Evolutionary conservation across 805 yeast species (phyloP).

Genomic region (Saturnispora diversa): DNA sequence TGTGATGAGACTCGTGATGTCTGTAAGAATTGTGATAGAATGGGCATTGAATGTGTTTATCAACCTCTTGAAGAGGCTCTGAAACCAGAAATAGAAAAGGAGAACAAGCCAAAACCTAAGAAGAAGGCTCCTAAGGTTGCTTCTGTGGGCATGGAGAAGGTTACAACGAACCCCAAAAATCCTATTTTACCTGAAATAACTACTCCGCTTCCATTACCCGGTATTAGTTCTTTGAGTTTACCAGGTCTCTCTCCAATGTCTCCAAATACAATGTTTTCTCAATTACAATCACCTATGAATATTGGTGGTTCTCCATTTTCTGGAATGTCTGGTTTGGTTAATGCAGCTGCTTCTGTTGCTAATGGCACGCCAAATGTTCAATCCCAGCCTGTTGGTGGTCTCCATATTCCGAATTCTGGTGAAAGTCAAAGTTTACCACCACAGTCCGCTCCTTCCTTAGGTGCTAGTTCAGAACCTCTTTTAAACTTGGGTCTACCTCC

Average conservation of each 20-base stretch:
- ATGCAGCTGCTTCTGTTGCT: conserved; percentile 13
- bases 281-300: conserved; percentile 10
- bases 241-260: conserved; percentile 10
- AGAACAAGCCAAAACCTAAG: too few species aligned
- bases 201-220: conserved; percentile 3
- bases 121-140: conserved; percentile 3
- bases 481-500: background rate
- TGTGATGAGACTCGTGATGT: conserved; percentile 83
- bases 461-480: background rate
- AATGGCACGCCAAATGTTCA: background rate
- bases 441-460: background rate
- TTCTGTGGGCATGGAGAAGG: conserved; percentile 4
- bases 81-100: background rate
- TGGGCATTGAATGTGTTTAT: conserved; percentile 74
- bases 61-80: conserved; percentile 6
- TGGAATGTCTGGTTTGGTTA: conserved; percentile 5
- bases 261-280: conserved; percentile 13
- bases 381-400: background rate
- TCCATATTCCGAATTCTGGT: background rate
- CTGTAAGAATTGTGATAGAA: conserved; percentile 70
- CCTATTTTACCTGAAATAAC: conserved; percentile 5
- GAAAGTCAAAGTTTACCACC: background rate
- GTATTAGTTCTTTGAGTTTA: conserved; percentile 1
- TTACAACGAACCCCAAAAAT: background rate
- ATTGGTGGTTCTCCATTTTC: conserved; percentile 4